Evolutionary conservation across 2,329 filamentous ascomycete genomes (phyloP).

Genomic region (Passalora sequoiae): DNA sequence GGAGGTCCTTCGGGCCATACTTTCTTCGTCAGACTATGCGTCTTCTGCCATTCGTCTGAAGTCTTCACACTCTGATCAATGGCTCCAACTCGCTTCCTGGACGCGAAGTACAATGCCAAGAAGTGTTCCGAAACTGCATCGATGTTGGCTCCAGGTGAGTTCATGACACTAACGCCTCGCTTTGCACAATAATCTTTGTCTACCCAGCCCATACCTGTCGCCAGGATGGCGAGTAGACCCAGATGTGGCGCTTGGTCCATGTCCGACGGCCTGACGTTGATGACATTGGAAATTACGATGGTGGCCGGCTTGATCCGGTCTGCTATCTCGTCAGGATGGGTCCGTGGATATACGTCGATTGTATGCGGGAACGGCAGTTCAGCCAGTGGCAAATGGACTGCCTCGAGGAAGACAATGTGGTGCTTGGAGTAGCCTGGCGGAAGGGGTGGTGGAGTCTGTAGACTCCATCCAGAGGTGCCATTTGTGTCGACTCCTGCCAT

Average conservation of each 20-base stretch:
- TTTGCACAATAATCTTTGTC: conserved; percentile 20
- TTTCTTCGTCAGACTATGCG: conserved; percentile 16
- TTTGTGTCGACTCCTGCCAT: not conserved
- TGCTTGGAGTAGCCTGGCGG: conserved; percentile 19
- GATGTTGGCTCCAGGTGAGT: conserved; percentile 18
- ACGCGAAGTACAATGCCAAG: conserved; percentile 17
- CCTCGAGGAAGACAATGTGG: conserved; percentile 22
- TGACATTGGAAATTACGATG: conserved; percentile 20
- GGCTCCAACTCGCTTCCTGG: conserved; percentile 14
- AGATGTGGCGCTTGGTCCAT: conserved; percentile 21
- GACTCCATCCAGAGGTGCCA: conserved; percentile 8
- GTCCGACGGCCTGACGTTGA: conserved; percentile 17
- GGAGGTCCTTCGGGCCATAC: conserved; percentile 19
- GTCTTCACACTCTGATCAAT: conserved; percentile 19
- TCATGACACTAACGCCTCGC: conserved; percentile 16
- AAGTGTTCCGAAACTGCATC: conserved; percentile 23
- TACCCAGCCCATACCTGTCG: conserved; percentile 22
- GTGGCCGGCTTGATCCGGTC: conserved; percentile 20
- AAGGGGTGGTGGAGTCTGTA: conserved; percentile 15
- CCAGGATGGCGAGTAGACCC: conserved; percentile 18
- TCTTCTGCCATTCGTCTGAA: conserved; percentile 17
- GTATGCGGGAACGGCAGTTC: conserved; percentile 16
- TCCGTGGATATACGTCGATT: conserved; percentile 23
- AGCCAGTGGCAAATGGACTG: conserved; percentile 18
- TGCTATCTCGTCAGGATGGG: conserved; percentile 27